Evolutionary conservation across 495 filamentous ascomycete species (phyloP).

Genomic region (Cairneyella variabilis): DNA sequence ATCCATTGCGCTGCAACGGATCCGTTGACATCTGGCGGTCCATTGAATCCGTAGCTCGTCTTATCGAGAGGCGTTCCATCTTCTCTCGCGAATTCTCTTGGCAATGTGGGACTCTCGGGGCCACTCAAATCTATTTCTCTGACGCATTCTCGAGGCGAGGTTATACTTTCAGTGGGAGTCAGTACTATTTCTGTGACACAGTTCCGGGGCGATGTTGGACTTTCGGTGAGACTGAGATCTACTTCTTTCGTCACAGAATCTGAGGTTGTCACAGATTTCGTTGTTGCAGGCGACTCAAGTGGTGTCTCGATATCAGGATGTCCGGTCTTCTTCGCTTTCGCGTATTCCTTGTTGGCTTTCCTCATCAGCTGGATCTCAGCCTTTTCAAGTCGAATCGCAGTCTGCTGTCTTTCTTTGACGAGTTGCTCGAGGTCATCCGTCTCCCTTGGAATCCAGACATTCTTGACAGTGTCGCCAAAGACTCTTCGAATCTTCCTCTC

Average conservation of each 20-base stretch:
- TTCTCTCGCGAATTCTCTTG: conserved; percentile 8
- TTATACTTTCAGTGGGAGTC: not conserved
- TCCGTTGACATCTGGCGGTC: conserved; percentile 39
- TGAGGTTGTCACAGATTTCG: not conserved
- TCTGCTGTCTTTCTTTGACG: conserved; percentile 79
- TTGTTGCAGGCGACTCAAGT: conserved; percentile 12
- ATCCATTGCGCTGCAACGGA: conserved; percentile 73
- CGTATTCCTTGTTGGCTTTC: conserved; percentile 69
- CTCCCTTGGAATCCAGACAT: conserved; percentile 83
- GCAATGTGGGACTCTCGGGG: conserved; percentile 2
- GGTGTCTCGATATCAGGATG: conserved; percentile 43
- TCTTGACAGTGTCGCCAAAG: conserved; percentile 77
- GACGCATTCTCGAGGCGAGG: not conserved
- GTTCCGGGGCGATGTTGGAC: not conserved
- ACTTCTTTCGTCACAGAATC: not conserved
- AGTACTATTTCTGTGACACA: not conserved
- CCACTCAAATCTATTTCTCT: not conserved
- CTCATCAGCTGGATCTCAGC: conserved; percentile 85
- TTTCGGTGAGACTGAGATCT: not conserved
- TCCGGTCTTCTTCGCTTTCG: conserved; percentile 63
- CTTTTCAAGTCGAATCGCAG: conserved; percentile 80
- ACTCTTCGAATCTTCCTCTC: conserved; percentile 71
- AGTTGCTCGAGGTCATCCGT: conserved; percentile 77
- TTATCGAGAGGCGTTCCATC: conserved; percentile 18
- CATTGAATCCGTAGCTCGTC: conserved; percentile 32